Percentiles rank a stretch among this genome's conserved stretches.
Evolutionary conservation across 805 yeast genomes (phyloP).

Genomic region (Pichia thaimueangensis): DNA sequence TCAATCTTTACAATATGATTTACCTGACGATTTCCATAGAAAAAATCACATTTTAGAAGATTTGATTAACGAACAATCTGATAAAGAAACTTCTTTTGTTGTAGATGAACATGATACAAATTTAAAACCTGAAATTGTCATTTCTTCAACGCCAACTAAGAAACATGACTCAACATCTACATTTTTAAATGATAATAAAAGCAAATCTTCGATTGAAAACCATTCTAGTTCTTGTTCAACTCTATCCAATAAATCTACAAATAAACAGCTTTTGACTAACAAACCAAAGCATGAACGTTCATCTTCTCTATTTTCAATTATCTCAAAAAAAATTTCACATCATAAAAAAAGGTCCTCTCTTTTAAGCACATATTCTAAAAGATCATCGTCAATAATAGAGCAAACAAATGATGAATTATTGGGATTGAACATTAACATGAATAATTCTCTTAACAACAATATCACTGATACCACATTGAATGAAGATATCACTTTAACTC

Average conservation of each 20-base stretch:
- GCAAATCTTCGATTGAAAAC: not conserved
- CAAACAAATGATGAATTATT: conserved; percentile 24
- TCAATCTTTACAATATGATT: conserved; percentile 28
- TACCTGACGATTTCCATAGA: conserved; percentile 26
- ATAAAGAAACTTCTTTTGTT: not conserved
- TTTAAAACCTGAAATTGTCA: not conserved
- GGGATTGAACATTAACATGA: conserved; percentile 13
- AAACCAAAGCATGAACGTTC: conserved; percentile 8
- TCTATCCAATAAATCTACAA: conserved; percentile 2
- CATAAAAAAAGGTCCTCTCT: conserved; percentile 24
- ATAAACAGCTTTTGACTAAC: not conserved
- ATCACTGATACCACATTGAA: conserved; percentile 21
- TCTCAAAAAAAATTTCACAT: conserved; percentile 23
- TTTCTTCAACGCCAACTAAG: too few species aligned
- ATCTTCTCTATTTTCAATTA: conserved; percentile 21
- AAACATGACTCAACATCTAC: not conserved
- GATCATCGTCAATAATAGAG: conserved; percentile 20
- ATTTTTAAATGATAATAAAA: not conserved
- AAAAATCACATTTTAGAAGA: conserved; percentile 5
- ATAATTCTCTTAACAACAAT: not conserved
- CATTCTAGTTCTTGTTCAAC: not conserved
- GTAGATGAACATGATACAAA: not conserved
- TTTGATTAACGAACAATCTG: not conserved
- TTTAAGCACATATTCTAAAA: conserved; percentile 16
- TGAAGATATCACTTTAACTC: conserved; percentile 25